Evolutionary conservation across 768 basidiomycete species (phyloP).

Genomic region (Rhodotorula babjevae): DNA sequence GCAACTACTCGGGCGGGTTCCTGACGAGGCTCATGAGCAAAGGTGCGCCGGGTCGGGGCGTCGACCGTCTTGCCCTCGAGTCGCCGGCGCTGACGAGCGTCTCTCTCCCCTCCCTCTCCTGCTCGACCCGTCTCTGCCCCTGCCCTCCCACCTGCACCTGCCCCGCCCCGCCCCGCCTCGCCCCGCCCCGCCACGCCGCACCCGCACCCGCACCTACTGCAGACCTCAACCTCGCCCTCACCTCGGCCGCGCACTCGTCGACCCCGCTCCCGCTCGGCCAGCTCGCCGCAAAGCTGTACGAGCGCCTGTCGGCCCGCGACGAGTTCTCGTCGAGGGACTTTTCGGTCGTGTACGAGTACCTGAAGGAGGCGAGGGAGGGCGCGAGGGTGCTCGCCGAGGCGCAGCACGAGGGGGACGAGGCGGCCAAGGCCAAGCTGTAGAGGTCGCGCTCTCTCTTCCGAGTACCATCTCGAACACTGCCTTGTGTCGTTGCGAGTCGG

Average conservation of each 20-base stretch:
- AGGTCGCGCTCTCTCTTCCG: too few relatives aligned
- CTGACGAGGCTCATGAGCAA: constrained; percentile 29
- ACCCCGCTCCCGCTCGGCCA: constrained; percentile 62
- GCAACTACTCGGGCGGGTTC: constrained; percentile 70
- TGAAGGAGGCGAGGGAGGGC: constrained; percentile 46
- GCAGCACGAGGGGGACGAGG: constrained; percentile 11
- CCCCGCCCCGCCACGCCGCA: too few relatives aligned
- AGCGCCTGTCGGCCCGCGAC: constrained; percentile 54
- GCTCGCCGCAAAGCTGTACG: constrained; percentile 63
- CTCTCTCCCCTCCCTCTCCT: too few relatives aligned
- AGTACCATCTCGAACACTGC: too few relatives aligned
- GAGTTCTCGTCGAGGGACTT: constrained; percentile 70
- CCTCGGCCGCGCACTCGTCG: constrained; percentile 52
- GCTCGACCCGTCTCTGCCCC: not conserved
- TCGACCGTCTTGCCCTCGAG: too few relatives aligned
- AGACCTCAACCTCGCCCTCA: constrained; percentile 79
- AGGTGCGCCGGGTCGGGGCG: constrained; percentile 12
- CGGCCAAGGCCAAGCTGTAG: not conserved
- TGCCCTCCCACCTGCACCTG: not conserved
- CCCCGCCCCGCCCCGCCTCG: too few relatives aligned
- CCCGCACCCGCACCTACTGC: constrained; percentile 46
- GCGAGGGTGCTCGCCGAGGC: too few relatives aligned
- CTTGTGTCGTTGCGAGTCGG: too few relatives aligned
- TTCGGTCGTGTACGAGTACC: constrained; percentile 68
- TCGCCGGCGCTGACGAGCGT: too few relatives aligned